These are phyloP conservation scores for Tetrahymena thermophila DNA, from an alignment of 73 alveolate species.

Conservation along the genomic window DNA sequence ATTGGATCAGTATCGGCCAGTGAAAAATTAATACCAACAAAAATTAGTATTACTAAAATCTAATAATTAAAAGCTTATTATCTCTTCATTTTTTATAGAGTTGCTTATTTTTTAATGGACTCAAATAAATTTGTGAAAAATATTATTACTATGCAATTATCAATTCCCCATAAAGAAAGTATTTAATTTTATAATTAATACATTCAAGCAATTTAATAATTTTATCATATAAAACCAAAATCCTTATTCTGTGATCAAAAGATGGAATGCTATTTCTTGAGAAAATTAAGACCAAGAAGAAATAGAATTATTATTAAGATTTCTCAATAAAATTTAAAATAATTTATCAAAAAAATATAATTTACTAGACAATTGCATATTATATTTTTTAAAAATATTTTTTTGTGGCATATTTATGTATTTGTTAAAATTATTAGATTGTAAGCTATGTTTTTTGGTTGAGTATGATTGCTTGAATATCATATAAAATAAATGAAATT, in stretches of 20 bases:
- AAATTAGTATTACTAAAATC: neutral
- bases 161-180: neutral
- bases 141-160: neutral
- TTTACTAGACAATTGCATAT: too few species aligned
- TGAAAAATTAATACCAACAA: neutral
- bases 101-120: neutral
- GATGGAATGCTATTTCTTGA: too few species aligned
- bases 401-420: neutral
- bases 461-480: too few species aligned
- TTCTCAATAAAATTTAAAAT: too few species aligned
- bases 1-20: constrained; percentile 1
- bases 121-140: neutral
- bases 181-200: too few species aligned
- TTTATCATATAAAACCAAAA: neutral
- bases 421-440: too few species aligned
- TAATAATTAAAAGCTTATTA: neutral
- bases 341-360: too few species aligned
- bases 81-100: neutral
- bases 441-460: neutral
- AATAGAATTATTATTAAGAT: too few species aligned
- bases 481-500: too few species aligned
- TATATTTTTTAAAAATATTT: too few species aligned
- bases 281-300: too few species aligned
- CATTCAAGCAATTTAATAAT: neutral
- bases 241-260: too few species aligned